Evolutionary conservation across 2,329 filamentous ascomycete genomes (phyloP).

Genomic region (Penicillium sp.): DNA sequence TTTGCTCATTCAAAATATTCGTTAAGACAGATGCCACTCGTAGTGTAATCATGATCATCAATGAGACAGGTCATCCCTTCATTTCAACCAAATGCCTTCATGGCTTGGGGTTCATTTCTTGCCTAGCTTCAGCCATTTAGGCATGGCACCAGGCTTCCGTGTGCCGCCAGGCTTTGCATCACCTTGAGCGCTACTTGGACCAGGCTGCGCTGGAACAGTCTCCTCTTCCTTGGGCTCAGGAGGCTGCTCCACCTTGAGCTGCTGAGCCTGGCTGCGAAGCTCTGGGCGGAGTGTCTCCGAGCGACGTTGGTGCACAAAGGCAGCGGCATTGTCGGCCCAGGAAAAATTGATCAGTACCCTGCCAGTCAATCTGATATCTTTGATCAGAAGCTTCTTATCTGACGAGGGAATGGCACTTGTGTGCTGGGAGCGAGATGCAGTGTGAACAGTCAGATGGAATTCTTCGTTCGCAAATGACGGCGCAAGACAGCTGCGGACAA

Average conservation of each 20-base stretch:
- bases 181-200: conserved; percentile 33
- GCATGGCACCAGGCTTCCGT: conserved; percentile 47
- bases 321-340: conserved; percentile 68
- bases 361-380: conserved; percentile 68
- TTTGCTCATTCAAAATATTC: background rate
- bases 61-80: conserved; percentile 4
- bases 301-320: conserved; percentile 52
- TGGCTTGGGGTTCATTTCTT: conserved; percentile 62
- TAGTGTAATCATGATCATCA: conserved; percentile 9
- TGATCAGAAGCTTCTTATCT: conserved; percentile 62
- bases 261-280: conserved; percentile 63
- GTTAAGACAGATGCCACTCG: background rate
- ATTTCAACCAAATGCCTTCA: conserved; percentile 1
- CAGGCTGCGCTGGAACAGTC: conserved; percentile 10
- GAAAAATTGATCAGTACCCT: conserved; percentile 73
- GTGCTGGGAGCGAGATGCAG: conserved; percentile 22
- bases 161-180: conserved; percentile 31
- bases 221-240: conserved; percentile 52
- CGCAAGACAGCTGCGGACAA: conserved; percentile 72
- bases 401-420: conserved; percentile 41
- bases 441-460: conserved; percentile 71
- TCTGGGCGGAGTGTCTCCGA: conserved; percentile 62
- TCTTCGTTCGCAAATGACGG: conserved; percentile 56
- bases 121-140: conserved; percentile 73
- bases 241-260: conserved; percentile 55